These are phyloP conservation scores for Diatrype stigma DNA, from an alignment of 2,329 filamentous ascomycete genomes.

Conservation along the genomic window DNA sequence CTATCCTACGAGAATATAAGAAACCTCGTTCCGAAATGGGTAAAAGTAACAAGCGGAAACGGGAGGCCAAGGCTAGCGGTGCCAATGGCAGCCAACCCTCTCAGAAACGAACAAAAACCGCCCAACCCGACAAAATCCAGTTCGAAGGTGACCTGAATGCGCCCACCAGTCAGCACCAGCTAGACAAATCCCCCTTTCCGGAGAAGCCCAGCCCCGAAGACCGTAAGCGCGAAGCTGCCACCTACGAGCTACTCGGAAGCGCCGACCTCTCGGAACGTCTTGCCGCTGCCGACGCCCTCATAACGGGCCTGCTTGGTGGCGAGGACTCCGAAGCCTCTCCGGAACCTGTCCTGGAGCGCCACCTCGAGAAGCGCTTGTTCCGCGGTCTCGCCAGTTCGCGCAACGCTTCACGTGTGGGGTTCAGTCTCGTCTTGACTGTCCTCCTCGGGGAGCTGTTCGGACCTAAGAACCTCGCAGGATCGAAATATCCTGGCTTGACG, in stretches of 20 bases:
- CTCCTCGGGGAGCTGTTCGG: slow-evolving; percentile 68
- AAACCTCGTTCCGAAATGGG: slow-evolving; percentile 28
- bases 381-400: slow-evolving; percentile 84
- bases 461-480: slow-evolving; percentile 35
- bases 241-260: slow-evolving; percentile 60
- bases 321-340: slow-evolving; percentile 19
- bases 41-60: slow-evolving; percentile 37
- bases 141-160: slow-evolving; percentile 4
- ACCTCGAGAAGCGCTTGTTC: slow-evolving; percentile 68
- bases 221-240: slow-evolving; percentile 51
- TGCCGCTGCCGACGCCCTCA: slow-evolving; percentile 53
- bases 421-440: slow-evolving; percentile 84
- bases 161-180: slow-evolving; percentile 20
- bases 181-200: slow-evolving; percentile 45
- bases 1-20: neutral
- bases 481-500: slow-evolving; percentile 48
- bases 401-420: slow-evolving; percentile 83
- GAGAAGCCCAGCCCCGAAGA: slow-evolving; percentile 49
- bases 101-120: slow-evolving; percentile 34
- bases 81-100: slow-evolving; percentile 24
- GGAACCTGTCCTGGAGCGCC: slow-evolving; percentile 52
- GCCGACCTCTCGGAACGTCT: slow-evolving; percentile 54
- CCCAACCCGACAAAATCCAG: slow-evolving; percentile 15
- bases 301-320: slow-evolving; percentile 50
- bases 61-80: slow-evolving; percentile 27